phyloP scores from a whole-genome alignment of 2,329 filamentous ascomycete genomes.

The Diaporthe caulivora region DNA sequence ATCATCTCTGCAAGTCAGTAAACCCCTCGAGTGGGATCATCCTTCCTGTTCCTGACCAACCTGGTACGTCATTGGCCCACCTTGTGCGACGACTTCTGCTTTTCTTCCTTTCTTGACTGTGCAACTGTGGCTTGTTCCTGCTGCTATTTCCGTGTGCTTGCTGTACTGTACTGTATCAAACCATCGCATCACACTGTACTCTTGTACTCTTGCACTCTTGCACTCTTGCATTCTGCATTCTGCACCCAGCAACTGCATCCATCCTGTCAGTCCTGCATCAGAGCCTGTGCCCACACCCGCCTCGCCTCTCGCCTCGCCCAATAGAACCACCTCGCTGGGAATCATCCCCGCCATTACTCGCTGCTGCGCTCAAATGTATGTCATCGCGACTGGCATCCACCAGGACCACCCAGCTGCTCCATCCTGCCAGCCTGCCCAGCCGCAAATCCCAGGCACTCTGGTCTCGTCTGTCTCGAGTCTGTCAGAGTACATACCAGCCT shows the following conservation, averaged over 20 bases:
- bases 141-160: neutral
- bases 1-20: neutral
- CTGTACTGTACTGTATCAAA: neutral
- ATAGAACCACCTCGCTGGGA: conserved; percentile 23
- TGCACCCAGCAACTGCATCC: neutral
- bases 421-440: neutral
- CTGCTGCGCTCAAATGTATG: conserved; percentile 31
- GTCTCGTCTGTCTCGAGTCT: too few relatives aligned
- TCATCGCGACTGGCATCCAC: conserved; percentile 25
- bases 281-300: neutral
- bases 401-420: neutral
- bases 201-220: neutral
- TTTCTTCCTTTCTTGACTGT: neutral
- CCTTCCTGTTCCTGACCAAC: conserved; percentile 4
- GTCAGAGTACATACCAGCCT: too few relatives aligned
- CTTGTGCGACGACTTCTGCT: neutral
- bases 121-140: neutral
- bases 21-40: neutral
- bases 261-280: neutral
- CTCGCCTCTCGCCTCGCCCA: conserved; percentile 6
- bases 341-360: conserved; percentile 32
- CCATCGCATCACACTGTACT: neutral
- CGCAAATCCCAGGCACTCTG: neutral
- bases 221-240: neutral
- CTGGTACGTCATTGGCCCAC: conserved; percentile 27